Evolutionary conservation across 768 basidiomycete species (phyloP).

Genomic region (Aureoboletus auriporus): DNA sequence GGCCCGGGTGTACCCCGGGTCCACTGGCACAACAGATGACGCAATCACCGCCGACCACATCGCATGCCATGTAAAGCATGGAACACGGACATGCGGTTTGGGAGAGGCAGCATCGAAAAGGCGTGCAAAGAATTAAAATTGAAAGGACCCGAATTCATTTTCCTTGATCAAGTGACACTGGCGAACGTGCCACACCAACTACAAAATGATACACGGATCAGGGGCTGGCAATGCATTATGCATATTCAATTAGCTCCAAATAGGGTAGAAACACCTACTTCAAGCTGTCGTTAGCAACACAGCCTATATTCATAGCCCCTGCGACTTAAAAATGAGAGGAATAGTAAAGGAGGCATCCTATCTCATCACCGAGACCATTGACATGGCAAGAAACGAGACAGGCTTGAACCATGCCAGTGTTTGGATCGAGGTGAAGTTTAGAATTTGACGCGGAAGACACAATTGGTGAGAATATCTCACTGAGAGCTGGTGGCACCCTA

Average conservation of each 20-base stretch:
- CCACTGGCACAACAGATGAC: not conserved
- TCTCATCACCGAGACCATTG: not conserved
- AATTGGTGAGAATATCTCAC: too few relatives aligned
- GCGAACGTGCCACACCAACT: too few relatives aligned
- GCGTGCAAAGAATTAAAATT: not conserved
- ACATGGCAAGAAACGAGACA: too few relatives aligned
- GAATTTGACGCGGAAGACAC: too few relatives aligned
- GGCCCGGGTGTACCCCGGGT: not conserved
- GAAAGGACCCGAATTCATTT: not conserved
- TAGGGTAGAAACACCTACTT: not conserved
- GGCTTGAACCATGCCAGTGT: not conserved
- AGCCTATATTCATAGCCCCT: not conserved
- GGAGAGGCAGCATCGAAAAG: not conserved
- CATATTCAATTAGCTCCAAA: not conserved
- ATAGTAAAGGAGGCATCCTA: not conserved
- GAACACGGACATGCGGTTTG: not conserved
- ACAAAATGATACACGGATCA: not conserved
- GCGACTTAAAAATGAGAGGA: not conserved
- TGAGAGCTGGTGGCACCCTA: too few relatives aligned
- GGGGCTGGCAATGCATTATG: not conserved
- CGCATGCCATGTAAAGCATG: not conserved
- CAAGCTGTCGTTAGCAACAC: too few relatives aligned
- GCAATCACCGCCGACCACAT: not conserved
- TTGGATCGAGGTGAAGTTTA: too few relatives aligned
- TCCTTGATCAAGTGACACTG: not conserved